Base-by-base conservation (phyloP, 495 filamentous ascomycete species). In the Tetracladium setigerum region DNA sequence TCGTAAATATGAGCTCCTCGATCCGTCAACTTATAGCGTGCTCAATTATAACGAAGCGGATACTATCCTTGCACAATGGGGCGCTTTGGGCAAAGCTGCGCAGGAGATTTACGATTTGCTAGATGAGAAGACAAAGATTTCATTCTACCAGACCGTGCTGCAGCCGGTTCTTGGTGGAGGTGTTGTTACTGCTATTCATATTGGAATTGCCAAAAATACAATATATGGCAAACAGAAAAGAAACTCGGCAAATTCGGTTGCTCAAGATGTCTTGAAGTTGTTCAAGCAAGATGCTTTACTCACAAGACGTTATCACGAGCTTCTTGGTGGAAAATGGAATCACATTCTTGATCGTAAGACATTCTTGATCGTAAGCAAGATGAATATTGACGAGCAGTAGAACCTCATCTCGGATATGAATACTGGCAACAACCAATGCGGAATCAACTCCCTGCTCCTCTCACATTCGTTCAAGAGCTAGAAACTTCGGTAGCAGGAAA, bases 31-130 rank as follows among this genome's bases (percentile, higher is more conserved):
- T 14, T 89, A 83, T 63, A 82, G 72, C 19, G 56, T 81, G 8
- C 66, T 86, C 51, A 79, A 88, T 64, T 87, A 86, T 62, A 73
- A 79, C 53, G 83, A 89, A 65, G 81, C 79, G 9, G 82, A 86
- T 24, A 68, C 66, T 0, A 65, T 86, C 15, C 66, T 86, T 15
- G 61, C 67, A n/a, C 70, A 81, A 60, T 88, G 84, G 84, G 61
- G 70, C 15, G 50, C 62, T n/a, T 66, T 87, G 19, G 67, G 62
- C 2, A 51, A 62, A 7, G 65, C 68, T 19, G 77, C 82, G 3
- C 68, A 84, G 51, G 62, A 59, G 5, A 59, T 87, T 14, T 78
- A 82, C 46, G 62, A 75, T 41, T 65, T 63, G 16, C 60, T 87
- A 13, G 64, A 68, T 2, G 59, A 60, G 4, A 63, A 56, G 4